A percentile compares a stretch with the other conserved stretches of the same genome.
Evolutionary conservation across 2,329 filamentous ascomycete genomes (phyloP).

Genomic region (Penicillium sp.): DNA sequence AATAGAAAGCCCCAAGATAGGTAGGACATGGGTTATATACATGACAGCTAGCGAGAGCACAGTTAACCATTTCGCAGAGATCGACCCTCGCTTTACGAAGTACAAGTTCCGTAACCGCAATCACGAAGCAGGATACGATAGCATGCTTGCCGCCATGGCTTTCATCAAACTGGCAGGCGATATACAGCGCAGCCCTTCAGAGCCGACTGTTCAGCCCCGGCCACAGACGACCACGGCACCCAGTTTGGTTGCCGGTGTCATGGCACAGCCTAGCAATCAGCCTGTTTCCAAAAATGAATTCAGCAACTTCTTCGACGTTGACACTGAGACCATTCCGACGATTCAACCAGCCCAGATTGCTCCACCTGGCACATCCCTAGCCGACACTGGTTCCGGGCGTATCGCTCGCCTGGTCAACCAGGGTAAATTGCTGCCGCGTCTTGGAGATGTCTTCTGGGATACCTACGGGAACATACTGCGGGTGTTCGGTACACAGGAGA

Average conservation of each 20-base stretch:
- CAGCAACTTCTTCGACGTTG: conserved; percentile 4
- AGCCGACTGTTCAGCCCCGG: background rate
- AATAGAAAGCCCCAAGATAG: conserved; percentile 31
- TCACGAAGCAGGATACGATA: conserved; percentile 66
- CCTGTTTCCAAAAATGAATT: background rate
- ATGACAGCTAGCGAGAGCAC: background rate
- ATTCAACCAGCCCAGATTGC: background rate
- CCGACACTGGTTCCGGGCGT: conserved; percentile 7
- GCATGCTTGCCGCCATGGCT: conserved; percentile 59
- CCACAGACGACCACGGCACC: background rate
- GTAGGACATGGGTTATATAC: conserved; percentile 22
- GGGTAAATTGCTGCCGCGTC: conserved; percentile 53
- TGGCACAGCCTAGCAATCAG: background rate
- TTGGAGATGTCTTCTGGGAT: conserved; percentile 56
- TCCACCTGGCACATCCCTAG: background rate
- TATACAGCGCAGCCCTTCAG: conserved; percentile 32
- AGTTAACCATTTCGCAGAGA: conserved; percentile 28
- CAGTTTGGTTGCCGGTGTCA: background rate
- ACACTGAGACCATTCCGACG: background rate
- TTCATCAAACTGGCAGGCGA: conserved; percentile 58
- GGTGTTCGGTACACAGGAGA: conserved; percentile 61
- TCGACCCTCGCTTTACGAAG: conserved; percentile 34
- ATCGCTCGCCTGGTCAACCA: conserved; percentile 28
- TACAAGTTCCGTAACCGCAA: conserved; percentile 27
- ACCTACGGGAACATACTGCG: conserved; percentile 60